Conservation (phyloP, 2,329 filamentous ascomycete species). For the Epichloe festucae region DNA sequence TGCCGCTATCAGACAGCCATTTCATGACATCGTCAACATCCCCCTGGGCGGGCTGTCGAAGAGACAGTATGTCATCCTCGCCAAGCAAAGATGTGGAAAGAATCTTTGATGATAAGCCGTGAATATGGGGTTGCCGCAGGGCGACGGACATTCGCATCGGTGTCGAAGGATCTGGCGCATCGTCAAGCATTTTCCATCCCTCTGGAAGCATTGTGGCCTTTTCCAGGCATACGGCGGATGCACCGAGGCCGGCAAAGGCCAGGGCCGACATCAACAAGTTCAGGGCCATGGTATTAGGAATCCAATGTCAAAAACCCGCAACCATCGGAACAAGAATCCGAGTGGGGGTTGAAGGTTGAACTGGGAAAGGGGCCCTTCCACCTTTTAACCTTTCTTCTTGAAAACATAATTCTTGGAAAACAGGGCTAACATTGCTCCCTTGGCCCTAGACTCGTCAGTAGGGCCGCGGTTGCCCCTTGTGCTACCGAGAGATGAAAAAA, state of each 20-base stretch:
- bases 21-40: conserved; percentile 23
- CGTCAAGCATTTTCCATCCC: conserved; percentile 17
- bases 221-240: conserved; percentile 15
- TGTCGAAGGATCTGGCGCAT: conserved; percentile 12
- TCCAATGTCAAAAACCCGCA: neutral
- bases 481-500: neutral
- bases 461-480: neutral
- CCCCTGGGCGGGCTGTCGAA: conserved; percentile 21
- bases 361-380: neutral
- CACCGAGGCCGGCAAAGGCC: conserved; percentile 14
- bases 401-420: too few species aligned
- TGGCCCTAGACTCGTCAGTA: neutral
- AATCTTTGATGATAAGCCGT: conserved; percentile 14
- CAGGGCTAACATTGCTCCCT: neutral
- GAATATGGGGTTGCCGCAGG: conserved; percentile 18
- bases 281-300: conserved; percentile 6
- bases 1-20: conserved; percentile 29
- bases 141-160: conserved; percentile 19
- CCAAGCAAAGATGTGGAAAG: conserved; percentile 19
- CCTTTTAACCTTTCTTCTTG: neutral
- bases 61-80: conserved; percentile 20
- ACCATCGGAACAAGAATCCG: neutral
- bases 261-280: conserved; percentile 6
- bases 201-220: conserved; percentile 14
- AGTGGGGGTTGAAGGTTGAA: neutral